Evolutionary conservation across 2,329 filamentous ascomycete species (phyloP), one percentile per base, ranked within the genome.

Genomic region (Alternaria angustiovoidea): DNA sequence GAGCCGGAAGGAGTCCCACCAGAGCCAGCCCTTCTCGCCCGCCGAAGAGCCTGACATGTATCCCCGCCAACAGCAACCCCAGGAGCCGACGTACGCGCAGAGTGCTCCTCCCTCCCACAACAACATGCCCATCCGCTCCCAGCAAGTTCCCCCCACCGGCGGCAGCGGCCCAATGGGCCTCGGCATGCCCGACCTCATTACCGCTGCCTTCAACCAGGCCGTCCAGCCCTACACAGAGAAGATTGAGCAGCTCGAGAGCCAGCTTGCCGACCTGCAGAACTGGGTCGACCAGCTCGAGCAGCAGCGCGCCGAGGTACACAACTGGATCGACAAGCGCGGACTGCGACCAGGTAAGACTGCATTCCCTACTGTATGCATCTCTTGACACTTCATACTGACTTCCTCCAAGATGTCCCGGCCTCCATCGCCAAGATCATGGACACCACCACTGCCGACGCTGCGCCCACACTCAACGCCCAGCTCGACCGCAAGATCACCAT

Each of bases 401-500:
- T 36, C 14, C 14, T 7, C n/a, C 62, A 85, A 85, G 83, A 85
- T 61, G 83, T 86, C 8, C 83, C 83, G 32, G 79, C 82, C 32
- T 79, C 77, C 60, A 85, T 86, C 62, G 83, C 83, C 43, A 80
- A 82, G 64, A 81, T 82, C 61, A 85, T 86, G 83, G 83, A 85
- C 72, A 77, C 76, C 26, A 78, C 81, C 46, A 81, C 80, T 6
- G 80, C 82, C 20, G 80, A 83, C 62, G 81, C 82, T 22, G 83
- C 83, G 34, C 74, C 79, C 34, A 84, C 83, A 2, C 81, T 86
- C 62, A 85, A 85, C 70, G 83, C 82, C n/a, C 83, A 86, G 70
- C 82, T 86, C 62, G 83, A 86, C 73, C 83, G 83, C 79, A 85
- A 85, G 68, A 86, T 86, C 76, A 85, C 83, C 38, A 85, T 86